Base-by-base conservation (phyloP, 73 alveolate genomes). In the Vitrella brassicaformis region DNA sequence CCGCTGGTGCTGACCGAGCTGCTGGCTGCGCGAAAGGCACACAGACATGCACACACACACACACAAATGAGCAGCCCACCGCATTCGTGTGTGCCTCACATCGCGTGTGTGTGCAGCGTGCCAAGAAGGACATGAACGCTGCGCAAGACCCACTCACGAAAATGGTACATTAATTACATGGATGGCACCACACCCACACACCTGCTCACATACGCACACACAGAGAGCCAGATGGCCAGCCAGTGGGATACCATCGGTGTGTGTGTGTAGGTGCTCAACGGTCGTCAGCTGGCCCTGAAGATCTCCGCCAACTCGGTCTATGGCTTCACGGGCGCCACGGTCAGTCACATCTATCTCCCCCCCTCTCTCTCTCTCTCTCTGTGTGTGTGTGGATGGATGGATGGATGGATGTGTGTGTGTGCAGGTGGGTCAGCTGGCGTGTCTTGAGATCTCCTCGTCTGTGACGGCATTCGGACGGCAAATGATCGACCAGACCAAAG, bases 351-450 rank as follows among this genome's bases (percentile, higher is more conserved):
- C 56, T 4, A 8, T 39, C 56, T 8, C 56, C 22, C 14, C 56
- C 22, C 56, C 4, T 39, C 22, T 39, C 22, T 39, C 22, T 14
- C 4, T 4, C 14, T 39, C 22, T 14, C 4, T 39, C 22, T 39
- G 56, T 39, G 56, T 39, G 56, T 39, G 56, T 39, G 56, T 39
- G 56, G 4, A 14, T 39, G 56, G 4, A 14, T 94, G 98, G 28
- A 99, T 97, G 29, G 95, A 95, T 87, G 99, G 99, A 28, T 95
- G 94, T 71, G 95, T 99, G 31, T 99, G 99, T 28, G 99, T 99
- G n/a, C 85, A 95, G 70, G 96, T 91, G 26, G 99, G 99, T 25
- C 90, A 66, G 19, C 86, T 97, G 65, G 99, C 99, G 19, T 97
- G 99, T 85, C 81, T 97, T 27, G 98, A 90, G 82, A 97, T 97